Percentiles rank a stretch among this genome's conserved stretches.
These are phyloP conservation scores for Zygoascus ofunaensis DNA, from an alignment of 805 yeast genomes.

Conservation along the genomic window DNA sequence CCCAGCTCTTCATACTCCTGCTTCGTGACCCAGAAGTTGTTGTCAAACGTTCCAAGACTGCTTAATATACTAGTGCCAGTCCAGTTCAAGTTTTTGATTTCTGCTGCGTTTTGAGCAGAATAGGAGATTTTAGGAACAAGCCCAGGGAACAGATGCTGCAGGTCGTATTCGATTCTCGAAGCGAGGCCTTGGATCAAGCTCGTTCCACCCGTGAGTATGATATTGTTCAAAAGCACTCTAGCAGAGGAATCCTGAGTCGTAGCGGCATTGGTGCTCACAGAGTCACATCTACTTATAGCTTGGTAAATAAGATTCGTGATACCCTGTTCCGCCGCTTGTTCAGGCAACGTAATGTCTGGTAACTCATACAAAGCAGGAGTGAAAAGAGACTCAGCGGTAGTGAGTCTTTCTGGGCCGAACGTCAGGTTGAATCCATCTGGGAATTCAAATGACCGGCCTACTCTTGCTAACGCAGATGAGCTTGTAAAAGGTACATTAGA, in stretches of 20 bases:
- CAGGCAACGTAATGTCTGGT: slow-evolving; percentile 35
- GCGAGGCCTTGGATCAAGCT: slow-evolving; percentile 47
- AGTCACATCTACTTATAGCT: slow-evolving; percentile 39
- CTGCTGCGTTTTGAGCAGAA: slow-evolving; percentile 36
- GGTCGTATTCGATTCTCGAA: slow-evolving; percentile 46
- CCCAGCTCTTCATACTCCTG: slow-evolving; percentile 62
- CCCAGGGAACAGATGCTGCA: slow-evolving; percentile 46
- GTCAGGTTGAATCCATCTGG: slow-evolving; percentile 45
- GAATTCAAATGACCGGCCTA: slow-evolving; percentile 45
- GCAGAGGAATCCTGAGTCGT: slow-evolving; percentile 9
- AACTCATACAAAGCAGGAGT: slow-evolving; percentile 48
- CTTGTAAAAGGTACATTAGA: slow-evolving; percentile 34
- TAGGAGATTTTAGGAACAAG: slow-evolving; percentile 33
- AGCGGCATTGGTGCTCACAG: slow-evolving; percentile 25
- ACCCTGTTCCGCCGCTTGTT: slow-evolving; percentile 39
- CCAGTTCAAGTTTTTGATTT: slow-evolving; percentile 56
- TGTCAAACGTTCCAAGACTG: slow-evolving; percentile 48
- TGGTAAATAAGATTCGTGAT: slow-evolving; percentile 38
- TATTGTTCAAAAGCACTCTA: slow-evolving; percentile 32
- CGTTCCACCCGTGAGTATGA: slow-evolving; percentile 55
- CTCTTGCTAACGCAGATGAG: slow-evolving; percentile 27
- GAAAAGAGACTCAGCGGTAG: slow-evolving; percentile 60
- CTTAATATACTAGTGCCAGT: slow-evolving; percentile 65
- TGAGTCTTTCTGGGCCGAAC: slow-evolving; percentile 44
- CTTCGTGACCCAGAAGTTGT: slow-evolving; percentile 46